A percentile compares a stretch with the other conserved stretches of the same genome.
These are phyloP conservation scores for Euphorbia peplus DNA, from an alignment of 345 rosid species.

Conservation along the genomic window DNA sequence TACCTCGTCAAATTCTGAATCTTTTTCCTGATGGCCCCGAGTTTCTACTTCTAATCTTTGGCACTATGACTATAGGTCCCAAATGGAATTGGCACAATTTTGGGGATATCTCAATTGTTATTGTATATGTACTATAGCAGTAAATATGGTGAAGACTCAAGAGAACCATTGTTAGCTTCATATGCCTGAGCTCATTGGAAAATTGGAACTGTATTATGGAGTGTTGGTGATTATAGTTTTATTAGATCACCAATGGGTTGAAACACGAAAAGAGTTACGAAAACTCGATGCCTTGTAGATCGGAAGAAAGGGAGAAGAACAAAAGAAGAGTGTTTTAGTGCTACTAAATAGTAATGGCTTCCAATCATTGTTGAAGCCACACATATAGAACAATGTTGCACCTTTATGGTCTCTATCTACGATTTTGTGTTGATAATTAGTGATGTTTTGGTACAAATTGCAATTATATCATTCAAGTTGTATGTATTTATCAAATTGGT, in stretches of 20 bases:
- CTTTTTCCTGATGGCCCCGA: not conserved
- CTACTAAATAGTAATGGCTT: not conserved
- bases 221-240: not conserved
- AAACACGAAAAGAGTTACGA: not conserved
- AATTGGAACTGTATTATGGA: not conserved
- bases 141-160: slow-evolving; percentile 20
- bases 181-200: slow-evolving; percentile 3
- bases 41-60: not conserved
- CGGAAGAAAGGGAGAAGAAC: not conserved
- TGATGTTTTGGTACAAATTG: not conserved
- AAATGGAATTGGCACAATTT: slow-evolving; percentile 47
- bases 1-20: not conserved
- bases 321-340: not conserved
- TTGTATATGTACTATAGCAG: slow-evolving; percentile 35
- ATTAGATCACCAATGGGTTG: not conserved
- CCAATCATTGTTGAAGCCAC: not conserved
- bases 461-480: too few species aligned
- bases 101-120: slow-evolving; percentile 38
- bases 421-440: not conserved
- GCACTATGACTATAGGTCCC: slow-evolving; percentile 30
- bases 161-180: slow-evolving; percentile 37
- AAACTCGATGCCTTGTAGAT: not conserved
- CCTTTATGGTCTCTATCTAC: too few species aligned
- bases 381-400: not conserved
- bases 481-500: too few species aligned